phyloP scores from a whole-genome alignment of 1,139 yeast genomes.

The Kluyveromyces marxianus region DNA sequence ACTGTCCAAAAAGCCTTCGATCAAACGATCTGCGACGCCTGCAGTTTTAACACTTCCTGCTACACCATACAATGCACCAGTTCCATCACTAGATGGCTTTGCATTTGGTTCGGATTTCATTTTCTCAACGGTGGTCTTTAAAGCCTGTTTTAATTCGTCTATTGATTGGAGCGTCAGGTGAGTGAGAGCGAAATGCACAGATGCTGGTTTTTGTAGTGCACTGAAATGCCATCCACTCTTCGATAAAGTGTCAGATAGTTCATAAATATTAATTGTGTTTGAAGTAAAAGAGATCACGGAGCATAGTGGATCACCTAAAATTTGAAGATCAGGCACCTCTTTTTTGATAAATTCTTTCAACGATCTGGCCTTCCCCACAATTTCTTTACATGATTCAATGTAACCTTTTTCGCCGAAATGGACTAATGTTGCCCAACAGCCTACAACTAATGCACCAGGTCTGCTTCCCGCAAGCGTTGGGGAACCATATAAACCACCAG shows the following conservation, averaged over 20 bases:
- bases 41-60: constrained; percentile 84
- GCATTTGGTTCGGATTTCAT: constrained; percentile 32
- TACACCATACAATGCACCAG: constrained; percentile 89
- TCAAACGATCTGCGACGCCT: constrained; percentile 76
- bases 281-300: constrained; percentile 78
- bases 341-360: constrained; percentile 43
- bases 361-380: constrained; percentile 56
- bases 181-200: constrained; percentile 85
- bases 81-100: constrained; percentile 39
- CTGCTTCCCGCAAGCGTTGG: constrained; percentile 96
- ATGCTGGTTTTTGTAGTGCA: constrained; percentile 82
- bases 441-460: constrained; percentile 94
- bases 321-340: constrained; percentile 46
- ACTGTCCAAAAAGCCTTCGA: constrained; percentile 74
- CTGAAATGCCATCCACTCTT: constrained; percentile 84
- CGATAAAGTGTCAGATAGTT: constrained; percentile 60
- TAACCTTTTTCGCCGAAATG: constrained; percentile 79
- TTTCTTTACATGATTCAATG: constrained; percentile 53
- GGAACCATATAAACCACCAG: constrained; percentile 93
- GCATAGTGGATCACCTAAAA: constrained; percentile 78
- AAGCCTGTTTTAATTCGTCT: constrained; percentile 52
- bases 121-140: constrained; percentile 43
- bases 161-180: constrained; percentile 56
- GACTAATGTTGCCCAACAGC: constrained; percentile 93
- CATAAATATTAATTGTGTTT: constrained; percentile 55